phyloP scores from a whole-genome alignment of 2,329 filamentous ascomycete species.

The Fusarium fujikuroi region DNA sequence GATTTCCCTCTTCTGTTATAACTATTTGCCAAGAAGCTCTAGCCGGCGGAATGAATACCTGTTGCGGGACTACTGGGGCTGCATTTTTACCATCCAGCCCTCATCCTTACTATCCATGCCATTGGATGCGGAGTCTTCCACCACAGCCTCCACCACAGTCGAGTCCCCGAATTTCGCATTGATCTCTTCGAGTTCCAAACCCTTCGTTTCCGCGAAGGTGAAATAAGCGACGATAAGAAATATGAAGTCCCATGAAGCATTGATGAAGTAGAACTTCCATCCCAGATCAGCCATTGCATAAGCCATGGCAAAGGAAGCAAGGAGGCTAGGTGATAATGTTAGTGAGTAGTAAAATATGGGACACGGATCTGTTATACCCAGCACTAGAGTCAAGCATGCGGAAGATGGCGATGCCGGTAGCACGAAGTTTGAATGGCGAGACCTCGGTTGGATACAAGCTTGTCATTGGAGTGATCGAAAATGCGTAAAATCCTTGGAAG shows the following conservation, averaged over 20 bases:
- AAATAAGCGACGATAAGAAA: not conserved
- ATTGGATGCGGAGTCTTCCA: not conserved
- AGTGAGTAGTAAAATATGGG: not conserved
- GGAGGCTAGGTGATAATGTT: not conserved
- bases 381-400: slow-evolving; percentile 1
- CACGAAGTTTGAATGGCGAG: not conserved
- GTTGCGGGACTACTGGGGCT: not conserved
- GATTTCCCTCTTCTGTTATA: fast-evolving
- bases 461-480: not conserved
- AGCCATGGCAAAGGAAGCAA: slow-evolving; percentile 1
- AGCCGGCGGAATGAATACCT: not conserved
- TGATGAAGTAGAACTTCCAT: slow-evolving; percentile 5
- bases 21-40: fast-evolving
- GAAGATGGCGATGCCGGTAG: not conserved
- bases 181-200: not conserved
- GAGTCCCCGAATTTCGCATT: not conserved
- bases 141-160: not conserved
- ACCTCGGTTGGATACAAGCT: not conserved
- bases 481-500: not conserved
- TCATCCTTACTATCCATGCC: not conserved
- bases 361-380: not conserved
- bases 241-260: not conserved
- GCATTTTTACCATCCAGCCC: not conserved
- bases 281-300: slow-evolving; percentile 2
- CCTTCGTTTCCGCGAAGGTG: not conserved